Base-by-base conservation (phyloP, 805 yeast species). In the Dipodascopsis uninucleata region DNA sequence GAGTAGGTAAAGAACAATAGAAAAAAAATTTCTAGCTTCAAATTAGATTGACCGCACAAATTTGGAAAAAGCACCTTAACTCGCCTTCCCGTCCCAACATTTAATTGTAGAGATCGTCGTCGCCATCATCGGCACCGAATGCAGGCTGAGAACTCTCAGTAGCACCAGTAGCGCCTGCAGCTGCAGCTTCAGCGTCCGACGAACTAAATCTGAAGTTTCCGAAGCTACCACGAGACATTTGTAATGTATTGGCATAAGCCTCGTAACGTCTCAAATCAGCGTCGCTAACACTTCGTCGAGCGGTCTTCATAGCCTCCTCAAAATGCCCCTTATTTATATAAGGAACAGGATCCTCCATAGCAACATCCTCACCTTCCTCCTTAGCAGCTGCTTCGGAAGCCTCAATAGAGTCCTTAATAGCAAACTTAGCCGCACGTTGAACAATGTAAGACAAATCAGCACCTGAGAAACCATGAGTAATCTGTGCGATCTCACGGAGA, bases 241-340 rank as follows among this genome's bases (percentile, higher is more conserved):
- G 94, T 68, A 93, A 75, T 71, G 90, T 96, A 70, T 90, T 96
- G 5, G 64, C 64, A 62, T 90, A 93, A 5, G 97, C 94, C 72
- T 93, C 98, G 67, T 93, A 93, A 71, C 98, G 89, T 71, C 99
- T 93, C 63, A 93, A 77, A 70, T 93, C 98, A 29, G 96, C 85
- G 63, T 94, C 97, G 31, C 94, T 82, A 38, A 93, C 99, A 45
- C 97, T 89, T 61, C 97, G 85, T 70, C 88, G 84, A 42, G 98
- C 99, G 1, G 97, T 88, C 81, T 90, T 89, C 99, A 93, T 93
- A 36, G 99, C 99, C 74, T 93, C 97, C 70, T 93, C 96, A 61
- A 93, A 88, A 67, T 93, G 99, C 41, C 82, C 82, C 64, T 83
- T 85, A 24, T 96, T 85, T 61, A 93, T 90, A 67, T 69, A 93